These are phyloP conservation scores for Phytophthora brassicae DNA, from an alignment of 352 stramenopile genomes.

Conservation along the genomic window DNA sequence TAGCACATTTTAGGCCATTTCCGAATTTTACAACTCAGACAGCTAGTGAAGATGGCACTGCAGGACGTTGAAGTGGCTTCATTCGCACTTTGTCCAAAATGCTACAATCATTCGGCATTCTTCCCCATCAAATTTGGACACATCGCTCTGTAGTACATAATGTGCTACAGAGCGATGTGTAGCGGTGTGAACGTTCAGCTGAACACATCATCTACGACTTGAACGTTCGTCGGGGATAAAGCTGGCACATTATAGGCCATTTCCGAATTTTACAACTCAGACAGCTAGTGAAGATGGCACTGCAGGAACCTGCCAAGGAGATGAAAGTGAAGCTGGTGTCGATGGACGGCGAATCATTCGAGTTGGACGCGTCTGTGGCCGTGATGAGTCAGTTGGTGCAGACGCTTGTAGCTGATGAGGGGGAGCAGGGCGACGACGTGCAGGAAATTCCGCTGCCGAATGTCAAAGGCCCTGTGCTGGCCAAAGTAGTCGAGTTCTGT, in stretches of 20 bases:
- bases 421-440: constrained; percentile 28
- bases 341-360: constrained; percentile 58
- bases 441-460: constrained; percentile 65
- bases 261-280: constrained; percentile 10
- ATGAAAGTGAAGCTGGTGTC: constrained; percentile 54
- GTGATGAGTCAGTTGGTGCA: constrained; percentile 53
- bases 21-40: too few species aligned
- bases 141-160: neutral
- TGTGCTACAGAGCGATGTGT: too few species aligned
- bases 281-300: too few species aligned
- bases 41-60: too few species aligned
- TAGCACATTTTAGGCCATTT: too few species aligned
- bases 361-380: constrained; percentile 41
- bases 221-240: too few species aligned
- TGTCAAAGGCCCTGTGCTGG: constrained; percentile 49
- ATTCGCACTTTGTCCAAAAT: too few species aligned
- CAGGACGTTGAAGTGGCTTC: too few species aligned
- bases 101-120: neutral
- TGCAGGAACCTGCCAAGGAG: neutral
- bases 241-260: too few species aligned
- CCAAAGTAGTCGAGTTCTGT: constrained; percentile 65
- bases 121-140: neutral
- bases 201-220: too few species aligned
- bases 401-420: constrained; percentile 51
- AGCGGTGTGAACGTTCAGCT: too few species aligned